Evolutionary conservation across 1,139 yeast species (phyloP), one percentile per base, ranked within the genome.

Genomic region (Yamadazyma conglobata): DNA sequence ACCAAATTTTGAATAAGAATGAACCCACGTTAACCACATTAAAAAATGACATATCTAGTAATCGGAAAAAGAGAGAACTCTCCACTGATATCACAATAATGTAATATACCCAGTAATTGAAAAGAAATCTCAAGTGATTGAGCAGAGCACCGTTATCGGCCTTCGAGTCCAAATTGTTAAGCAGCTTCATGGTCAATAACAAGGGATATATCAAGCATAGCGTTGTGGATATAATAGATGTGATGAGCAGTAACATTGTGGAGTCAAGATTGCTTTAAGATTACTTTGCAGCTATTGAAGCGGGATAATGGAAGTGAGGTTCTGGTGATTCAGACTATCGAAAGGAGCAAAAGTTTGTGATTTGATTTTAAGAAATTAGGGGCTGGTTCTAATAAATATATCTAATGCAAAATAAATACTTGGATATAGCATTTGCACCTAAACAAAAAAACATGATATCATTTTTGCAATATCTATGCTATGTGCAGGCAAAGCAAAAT

Each of bases 31-130:
- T 19, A 6, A 15, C 10, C n/a, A 25, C 14, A 24, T 38, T 35
- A 13, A 37, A 36, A 13, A 33, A 18, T 5, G 47, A 37, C n/a
- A 33, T 15, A 22, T 43, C 44, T 4, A 44, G 18, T 12, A 37
- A 10, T 27, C 32, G 34, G 3, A 44, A 24, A 10, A 44, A 22
- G 6, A 46, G 20, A 9, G 32, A 27, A 18, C 27, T 24, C 26
- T 52, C 50, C 2, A 43, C 13, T 18, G 46, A 37, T 10, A 34
- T 27, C 4, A 53, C n/a, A 3, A 43, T 30, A 6, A 47, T 36
- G 32, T 53, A 55, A 27, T 52, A 47, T 5, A 55, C 32, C 62
- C 62, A 56, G 38, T 55, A 56, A 27, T 49, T 43, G 22, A 52
- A 43, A 21, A 56, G 39, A 25, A 53, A 55, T 24, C 38, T 42